Conservation (phyloP, 345 rosid genomes). For the Eucalyptus coolabah region DNA sequence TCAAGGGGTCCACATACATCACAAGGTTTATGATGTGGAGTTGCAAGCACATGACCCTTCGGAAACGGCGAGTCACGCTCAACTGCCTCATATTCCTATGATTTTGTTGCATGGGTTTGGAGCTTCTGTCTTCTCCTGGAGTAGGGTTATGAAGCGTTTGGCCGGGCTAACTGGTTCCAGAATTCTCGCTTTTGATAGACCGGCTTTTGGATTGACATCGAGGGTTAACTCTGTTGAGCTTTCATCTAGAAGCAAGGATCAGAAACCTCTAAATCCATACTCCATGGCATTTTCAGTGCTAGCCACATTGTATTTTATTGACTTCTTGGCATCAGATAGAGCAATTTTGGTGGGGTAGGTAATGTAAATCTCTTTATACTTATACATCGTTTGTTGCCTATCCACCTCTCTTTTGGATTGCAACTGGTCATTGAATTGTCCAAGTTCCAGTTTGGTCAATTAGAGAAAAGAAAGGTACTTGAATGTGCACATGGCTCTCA, state of each 20-base stretch:
- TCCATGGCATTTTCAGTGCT: constrained; percentile 77
- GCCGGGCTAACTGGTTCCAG: constrained; percentile 46
- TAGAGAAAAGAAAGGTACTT: not conserved
- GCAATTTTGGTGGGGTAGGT: constrained; percentile 76
- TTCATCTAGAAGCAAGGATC: constrained; percentile 1
- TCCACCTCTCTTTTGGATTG: not conserved
- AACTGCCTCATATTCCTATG: constrained; percentile 26
- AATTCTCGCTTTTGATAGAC: constrained; percentile 87
- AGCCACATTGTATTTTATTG: constrained; percentile 62
- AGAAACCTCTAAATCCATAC: constrained; percentile 58
- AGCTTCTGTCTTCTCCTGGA: constrained; percentile 90
- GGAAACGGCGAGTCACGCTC: not conserved
- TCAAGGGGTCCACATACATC: constrained; percentile 68
- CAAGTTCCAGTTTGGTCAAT: not conserved
- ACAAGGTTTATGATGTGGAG: constrained; percentile 43
- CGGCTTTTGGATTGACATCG: constrained; percentile 86
- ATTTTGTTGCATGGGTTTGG: constrained; percentile 88
- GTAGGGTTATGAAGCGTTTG: constrained; percentile 58
- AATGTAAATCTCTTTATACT: not conserved
- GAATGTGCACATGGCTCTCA: not conserved
- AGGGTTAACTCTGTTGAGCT: constrained; percentile 21
- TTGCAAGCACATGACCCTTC: constrained; percentile 5
- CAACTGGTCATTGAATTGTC: not conserved
- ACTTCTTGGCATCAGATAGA: constrained; percentile 57
- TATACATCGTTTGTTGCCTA: not conserved